phyloP scores from a whole-genome alignment of 2,329 filamentous ascomycete species.

The Colletotrichum eleusines region DNA sequence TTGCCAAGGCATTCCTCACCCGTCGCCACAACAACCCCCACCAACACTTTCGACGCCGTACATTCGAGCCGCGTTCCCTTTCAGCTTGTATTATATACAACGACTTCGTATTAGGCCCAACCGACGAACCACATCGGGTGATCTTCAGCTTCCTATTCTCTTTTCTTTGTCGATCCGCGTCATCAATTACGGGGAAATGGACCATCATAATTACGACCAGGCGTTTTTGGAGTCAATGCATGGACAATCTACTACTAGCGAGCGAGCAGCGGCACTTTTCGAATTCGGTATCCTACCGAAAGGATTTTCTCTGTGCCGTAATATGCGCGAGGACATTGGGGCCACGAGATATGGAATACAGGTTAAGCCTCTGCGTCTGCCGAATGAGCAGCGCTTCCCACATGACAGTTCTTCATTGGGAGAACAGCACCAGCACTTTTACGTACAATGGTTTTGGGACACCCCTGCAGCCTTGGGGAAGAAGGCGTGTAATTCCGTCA shows the following conservation, averaged over 20 bases:
- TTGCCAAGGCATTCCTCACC: constrained; percentile 7
- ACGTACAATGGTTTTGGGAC: constrained; percentile 29
- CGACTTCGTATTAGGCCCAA: constrained; percentile 21
- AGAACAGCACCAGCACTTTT: constrained; percentile 38
- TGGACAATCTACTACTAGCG: constrained; percentile 31
- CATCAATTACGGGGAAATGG: constrained; percentile 22
- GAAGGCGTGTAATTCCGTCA: constrained; percentile 15
- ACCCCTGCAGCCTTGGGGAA: constrained; percentile 22
- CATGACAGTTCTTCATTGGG: constrained; percentile 30
- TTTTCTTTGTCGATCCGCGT: constrained; percentile 21
- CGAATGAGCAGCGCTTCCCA: constrained; percentile 20
- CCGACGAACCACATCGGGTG: constrained; percentile 25
- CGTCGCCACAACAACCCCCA: background rate
- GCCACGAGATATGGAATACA: constrained; percentile 11
- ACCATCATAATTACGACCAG: constrained; percentile 38
- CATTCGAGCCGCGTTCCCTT: constrained; percentile 29
- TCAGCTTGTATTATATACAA: constrained; percentile 40
- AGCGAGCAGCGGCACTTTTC: constrained; percentile 40
- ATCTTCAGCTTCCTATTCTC: background rate
- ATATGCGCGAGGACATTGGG: constrained; percentile 21
- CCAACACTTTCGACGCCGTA: constrained; percentile 11
- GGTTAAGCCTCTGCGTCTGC: constrained; percentile 11
- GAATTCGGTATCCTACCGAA: constrained; percentile 28
- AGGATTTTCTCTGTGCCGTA: background rate
- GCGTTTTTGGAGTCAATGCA: constrained; percentile 41